Conservation (phyloP, 306 rosid genomes). For the Parietaria judaica region DNA sequence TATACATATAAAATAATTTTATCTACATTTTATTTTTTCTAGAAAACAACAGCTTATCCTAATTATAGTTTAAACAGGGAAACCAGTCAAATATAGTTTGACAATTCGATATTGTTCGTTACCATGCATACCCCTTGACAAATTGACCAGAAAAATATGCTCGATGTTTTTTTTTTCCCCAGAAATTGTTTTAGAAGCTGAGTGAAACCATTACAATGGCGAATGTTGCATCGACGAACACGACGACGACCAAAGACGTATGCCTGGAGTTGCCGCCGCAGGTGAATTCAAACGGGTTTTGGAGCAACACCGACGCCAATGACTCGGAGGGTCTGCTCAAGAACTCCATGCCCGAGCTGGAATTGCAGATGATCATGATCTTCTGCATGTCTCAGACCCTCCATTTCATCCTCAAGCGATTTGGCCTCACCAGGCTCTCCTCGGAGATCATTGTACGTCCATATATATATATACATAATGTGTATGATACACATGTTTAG, state of each 20-base stretch:
- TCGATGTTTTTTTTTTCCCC: too few species aligned
- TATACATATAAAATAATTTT: too few species aligned
- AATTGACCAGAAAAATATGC: too few species aligned
- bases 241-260: background rate
- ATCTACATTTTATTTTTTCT: too few species aligned
- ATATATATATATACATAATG: background rate
- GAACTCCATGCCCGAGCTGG: conserved; percentile 24
- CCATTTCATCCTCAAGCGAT: conserved; percentile 29
- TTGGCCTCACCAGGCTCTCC: conserved; percentile 37
- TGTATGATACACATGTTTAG: background rate
- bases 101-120: too few species aligned
- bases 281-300: conserved; percentile 7
- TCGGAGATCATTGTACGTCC: conserved; percentile 49
- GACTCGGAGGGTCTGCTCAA: background rate
- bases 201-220: too few species aligned
- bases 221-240: background rate
- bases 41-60: too few species aligned
- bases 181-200: too few species aligned
- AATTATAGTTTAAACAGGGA: too few species aligned
- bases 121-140: too few species aligned
- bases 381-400: conserved; percentile 23
- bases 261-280: conserved; percentile 14
- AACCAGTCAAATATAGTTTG: too few species aligned
- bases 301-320: background rate
- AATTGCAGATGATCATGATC: conserved; percentile 39